Evolutionary conservation across 257 asterid genomes (phyloP).

Genomic region (Solanum pinnatisectum): DNA sequence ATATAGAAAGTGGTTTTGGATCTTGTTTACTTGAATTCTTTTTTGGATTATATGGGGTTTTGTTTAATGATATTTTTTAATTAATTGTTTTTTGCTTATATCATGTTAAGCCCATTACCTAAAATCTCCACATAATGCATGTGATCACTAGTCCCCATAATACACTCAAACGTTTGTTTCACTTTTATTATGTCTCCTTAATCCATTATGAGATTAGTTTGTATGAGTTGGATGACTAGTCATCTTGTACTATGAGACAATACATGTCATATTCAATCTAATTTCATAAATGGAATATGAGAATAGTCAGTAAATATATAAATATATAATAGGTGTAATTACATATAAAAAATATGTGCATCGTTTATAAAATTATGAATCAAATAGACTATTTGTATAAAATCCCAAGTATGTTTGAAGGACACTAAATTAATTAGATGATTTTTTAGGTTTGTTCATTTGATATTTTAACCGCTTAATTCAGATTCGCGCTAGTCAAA

Average conservation of each 20-base stretch:
- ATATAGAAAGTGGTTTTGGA: neutral
- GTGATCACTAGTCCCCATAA: neutral
- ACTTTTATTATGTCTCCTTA: neutral
- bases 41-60: neutral
- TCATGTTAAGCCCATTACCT: neutral
- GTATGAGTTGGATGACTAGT: neutral
- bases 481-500: neutral
- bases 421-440: neutral
- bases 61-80: neutral
- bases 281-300: neutral
- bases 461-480: neutral
- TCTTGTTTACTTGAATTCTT: neutral
- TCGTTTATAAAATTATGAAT: neutral
- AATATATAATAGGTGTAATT: neutral
- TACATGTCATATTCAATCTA: neutral
- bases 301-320: neutral
- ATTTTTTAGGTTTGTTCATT: neutral
- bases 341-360: neutral
- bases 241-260: neutral
- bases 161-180: neutral
- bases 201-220: neutral
- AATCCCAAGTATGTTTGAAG: neutral
- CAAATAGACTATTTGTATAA: neutral
- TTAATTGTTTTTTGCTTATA: no score
- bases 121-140: neutral